These are phyloP conservation scores for Eimeria acervulina DNA, from an alignment of 169 alveolate species.

Conservation along the genomic window DNA sequence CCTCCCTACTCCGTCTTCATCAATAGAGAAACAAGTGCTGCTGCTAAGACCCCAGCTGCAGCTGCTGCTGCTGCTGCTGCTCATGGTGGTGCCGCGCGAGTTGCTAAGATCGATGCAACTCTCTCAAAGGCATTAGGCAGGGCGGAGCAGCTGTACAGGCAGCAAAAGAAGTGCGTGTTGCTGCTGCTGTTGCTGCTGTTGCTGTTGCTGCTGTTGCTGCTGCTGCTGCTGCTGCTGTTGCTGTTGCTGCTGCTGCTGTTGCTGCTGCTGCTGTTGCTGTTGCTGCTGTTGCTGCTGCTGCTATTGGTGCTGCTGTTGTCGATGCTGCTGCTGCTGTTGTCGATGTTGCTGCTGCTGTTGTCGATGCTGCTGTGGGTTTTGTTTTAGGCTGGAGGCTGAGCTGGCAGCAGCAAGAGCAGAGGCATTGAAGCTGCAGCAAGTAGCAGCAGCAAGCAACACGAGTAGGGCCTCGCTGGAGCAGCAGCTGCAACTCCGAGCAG, in stretches of 20 bases:
- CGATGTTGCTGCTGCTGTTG: neutral
- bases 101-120: neutral
- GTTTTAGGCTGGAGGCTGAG: conserved; percentile 3
- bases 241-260: neutral
- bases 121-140: neutral
- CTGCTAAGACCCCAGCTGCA: no score
- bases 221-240: conserved; percentile 14
- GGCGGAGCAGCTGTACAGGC: no score
- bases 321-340: no score
- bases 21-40: no score
- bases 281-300: no score
- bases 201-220: conserved; percentile 1
- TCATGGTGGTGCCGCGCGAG: neutral
- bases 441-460: conserved; percentile 19
- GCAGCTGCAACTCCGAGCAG: conserved; percentile 12
- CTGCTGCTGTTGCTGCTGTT: no score
- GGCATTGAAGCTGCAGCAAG: neutral
- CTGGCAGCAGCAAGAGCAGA: conserved; percentile 17
- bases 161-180: no score
- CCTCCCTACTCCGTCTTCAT: no score
- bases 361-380: neutral
- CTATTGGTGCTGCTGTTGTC: no score
- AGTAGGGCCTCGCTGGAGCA: neutral
- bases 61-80: conserved; percentile 1
- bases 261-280: neutral